Conservation (phyloP, 257 asterid species). For the Cruciata laevipes region DNA sequence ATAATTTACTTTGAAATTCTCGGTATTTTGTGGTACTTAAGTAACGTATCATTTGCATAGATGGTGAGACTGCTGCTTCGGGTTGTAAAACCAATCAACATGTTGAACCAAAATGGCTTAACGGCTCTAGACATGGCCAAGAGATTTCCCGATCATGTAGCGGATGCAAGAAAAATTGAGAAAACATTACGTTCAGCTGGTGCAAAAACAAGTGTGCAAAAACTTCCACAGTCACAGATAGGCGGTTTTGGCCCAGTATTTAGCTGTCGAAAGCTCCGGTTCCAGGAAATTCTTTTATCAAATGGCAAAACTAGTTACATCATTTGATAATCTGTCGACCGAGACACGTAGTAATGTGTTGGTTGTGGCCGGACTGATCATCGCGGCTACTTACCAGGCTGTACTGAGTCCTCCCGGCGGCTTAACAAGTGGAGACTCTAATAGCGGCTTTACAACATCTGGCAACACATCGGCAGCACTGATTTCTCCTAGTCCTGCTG, state of each 20-base stretch:
- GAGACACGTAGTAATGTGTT: neutral
- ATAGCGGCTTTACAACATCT: no score
- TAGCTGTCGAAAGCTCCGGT: no score
- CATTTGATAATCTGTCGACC: neutral
- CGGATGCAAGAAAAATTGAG: neutral
- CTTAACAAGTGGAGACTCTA: neutral
- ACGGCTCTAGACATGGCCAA: conserved; percentile 15
- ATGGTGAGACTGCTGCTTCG: conserved; percentile 8
- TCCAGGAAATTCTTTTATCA: no score
- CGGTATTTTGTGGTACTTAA: no score
- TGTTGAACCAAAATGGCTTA: neutral
- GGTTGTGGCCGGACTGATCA: conserved; percentile 10
- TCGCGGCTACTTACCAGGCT: conserved; percentile 8
- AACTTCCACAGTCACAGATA: no score
- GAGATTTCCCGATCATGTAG: neutral
- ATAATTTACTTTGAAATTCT: no score
- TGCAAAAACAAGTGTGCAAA: neutral
- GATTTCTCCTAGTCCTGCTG: no score
- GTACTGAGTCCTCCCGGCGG: conserved; percentile 17
- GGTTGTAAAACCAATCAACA: neutral
- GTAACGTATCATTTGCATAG: no score
- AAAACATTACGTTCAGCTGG: neutral
- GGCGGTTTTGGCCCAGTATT: neutral
- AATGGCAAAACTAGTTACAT: no score
- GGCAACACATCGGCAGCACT: no score